Evolutionary conservation across 352 stramenopile species (phyloP).

Genomic region (Phytophthora hybrid): DNA sequence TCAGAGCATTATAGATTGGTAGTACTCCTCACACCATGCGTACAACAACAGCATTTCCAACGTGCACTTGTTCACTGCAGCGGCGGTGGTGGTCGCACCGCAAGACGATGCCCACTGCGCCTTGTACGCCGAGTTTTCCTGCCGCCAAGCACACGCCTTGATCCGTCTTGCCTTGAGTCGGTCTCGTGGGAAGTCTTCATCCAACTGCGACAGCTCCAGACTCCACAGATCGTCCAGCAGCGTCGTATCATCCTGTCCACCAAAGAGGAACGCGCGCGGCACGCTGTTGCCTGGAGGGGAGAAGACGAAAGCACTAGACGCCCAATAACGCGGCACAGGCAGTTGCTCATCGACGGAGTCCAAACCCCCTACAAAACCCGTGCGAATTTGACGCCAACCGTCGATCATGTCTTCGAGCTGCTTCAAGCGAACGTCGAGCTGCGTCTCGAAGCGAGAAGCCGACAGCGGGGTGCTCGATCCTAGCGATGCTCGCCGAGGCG

Average conservation of each 20-base stretch:
- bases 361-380: constrained; percentile 4
- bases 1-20: constrained; percentile 60
- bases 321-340: constrained; percentile 55
- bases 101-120: constrained; percentile 56
- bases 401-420: constrained; percentile 49
- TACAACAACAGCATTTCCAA: constrained; percentile 59
- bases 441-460: constrained; percentile 41
- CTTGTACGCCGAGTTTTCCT: constrained; percentile 48
- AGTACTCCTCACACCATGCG: constrained; percentile 61
- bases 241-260: constrained; percentile 74
- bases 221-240: constrained; percentile 71
- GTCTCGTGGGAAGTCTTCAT: constrained; percentile 38
- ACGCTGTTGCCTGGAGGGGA: constrained; percentile 9
- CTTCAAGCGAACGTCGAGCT: constrained; percentile 48
- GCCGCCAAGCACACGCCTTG: constrained; percentile 55
- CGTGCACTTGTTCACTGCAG: constrained; percentile 41
- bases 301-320: constrained; percentile 47
- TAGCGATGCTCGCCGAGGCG: constrained; percentile 38
- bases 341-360: constrained; percentile 16
- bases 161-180: constrained; percentile 30
- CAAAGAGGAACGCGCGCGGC: constrained; percentile 60
- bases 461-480: constrained; percentile 18
- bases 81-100: constrained; percentile 29
- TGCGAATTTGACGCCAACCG: constrained; percentile 40
- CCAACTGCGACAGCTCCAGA: constrained; percentile 49